Conservation (phyloP, 1,284 basidiomycete genomes). For the Ustilago tritici region DNA sequence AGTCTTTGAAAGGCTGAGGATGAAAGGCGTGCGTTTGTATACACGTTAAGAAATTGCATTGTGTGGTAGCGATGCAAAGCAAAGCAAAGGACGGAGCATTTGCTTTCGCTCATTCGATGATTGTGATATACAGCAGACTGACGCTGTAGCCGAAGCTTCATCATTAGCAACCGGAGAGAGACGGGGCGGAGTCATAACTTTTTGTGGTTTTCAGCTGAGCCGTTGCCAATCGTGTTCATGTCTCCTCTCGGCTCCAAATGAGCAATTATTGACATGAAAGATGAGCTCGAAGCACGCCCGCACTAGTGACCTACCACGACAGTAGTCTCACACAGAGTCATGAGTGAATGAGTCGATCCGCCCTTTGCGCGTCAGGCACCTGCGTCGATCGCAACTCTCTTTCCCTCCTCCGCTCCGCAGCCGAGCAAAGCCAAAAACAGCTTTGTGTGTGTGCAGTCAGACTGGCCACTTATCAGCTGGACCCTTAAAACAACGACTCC, state of each 20-base stretch:
- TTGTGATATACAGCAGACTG: not conserved
- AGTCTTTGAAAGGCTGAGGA: not conserved
- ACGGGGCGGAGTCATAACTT: slow-evolving; percentile 10
- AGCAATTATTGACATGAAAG: not conserved
- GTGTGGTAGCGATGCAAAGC: not conserved
- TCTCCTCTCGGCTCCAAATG: slow-evolving; percentile 2
- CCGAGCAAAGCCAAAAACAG: not conserved
- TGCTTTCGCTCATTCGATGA: not conserved
- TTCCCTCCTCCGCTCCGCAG: not conserved
- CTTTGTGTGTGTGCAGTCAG: not conserved
- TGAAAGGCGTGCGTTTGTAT: not conserved
- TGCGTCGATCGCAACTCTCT: not conserved
- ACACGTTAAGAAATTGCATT: not conserved
- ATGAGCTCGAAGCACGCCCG: slow-evolving; percentile 1
- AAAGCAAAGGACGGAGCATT: not conserved
- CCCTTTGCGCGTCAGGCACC: slow-evolving; percentile 3
- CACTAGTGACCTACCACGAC: slow-evolving; percentile 6
- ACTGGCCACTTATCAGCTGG: slow-evolving; percentile 10
- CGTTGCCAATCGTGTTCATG: not conserved
- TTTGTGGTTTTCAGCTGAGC: not conserved
- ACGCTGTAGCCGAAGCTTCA: slow-evolving; percentile 7
- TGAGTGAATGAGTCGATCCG: not conserved
- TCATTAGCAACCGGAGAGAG: not conserved
- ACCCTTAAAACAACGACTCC: slow-evolving; percentile 8
- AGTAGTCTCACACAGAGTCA: not conserved